Conservation (phyloP, 805 yeast genomes). For the Komagataella phaffii region DNA sequence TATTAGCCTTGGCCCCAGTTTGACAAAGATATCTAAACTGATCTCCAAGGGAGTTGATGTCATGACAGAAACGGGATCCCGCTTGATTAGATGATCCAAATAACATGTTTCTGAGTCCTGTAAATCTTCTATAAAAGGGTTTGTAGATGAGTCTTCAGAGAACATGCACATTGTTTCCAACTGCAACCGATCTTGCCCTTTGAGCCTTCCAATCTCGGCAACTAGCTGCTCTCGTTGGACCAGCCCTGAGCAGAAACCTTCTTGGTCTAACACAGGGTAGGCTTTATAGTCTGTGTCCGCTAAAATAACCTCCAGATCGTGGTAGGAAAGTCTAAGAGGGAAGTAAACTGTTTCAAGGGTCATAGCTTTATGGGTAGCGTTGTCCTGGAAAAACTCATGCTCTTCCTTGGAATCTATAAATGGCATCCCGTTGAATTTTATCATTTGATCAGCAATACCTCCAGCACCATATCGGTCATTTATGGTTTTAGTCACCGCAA, state of each 20-base stretch:
- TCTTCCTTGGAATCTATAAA: slow-evolving; percentile 63
- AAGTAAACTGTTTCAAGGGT: slow-evolving; percentile 24
- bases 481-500: slow-evolving; percentile 75
- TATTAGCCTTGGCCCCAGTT: slow-evolving; percentile 69
- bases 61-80: slow-evolving; percentile 50
- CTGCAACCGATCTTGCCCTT: slow-evolving; percentile 9
- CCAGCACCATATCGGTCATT: slow-evolving; percentile 61
- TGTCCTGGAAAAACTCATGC: slow-evolving; percentile 30
- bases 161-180: slow-evolving; percentile 11
- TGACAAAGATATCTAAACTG: slow-evolving; percentile 54
- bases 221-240: slow-evolving; percentile 28
- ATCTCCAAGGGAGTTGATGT: slow-evolving; percentile 42
- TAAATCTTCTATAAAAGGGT: not conserved
- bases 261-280: slow-evolving; percentile 33
- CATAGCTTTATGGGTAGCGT: slow-evolving; percentile 50
- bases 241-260: slow-evolving; percentile 29
- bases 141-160: slow-evolving; percentile 4
- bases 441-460: slow-evolving; percentile 96
- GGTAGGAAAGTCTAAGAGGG: slow-evolving; percentile 20
- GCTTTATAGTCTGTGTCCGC: slow-evolving; percentile 25
- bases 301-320: slow-evolving; percentile 19
- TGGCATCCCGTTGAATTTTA: slow-evolving; percentile 79
- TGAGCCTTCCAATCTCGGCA: slow-evolving; percentile 13
- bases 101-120: not conserved
- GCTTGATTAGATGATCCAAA: slow-evolving; percentile 25